These are phyloP conservation scores for Stellera chamaejasme DNA, from an alignment of 345 rosid species.

Conservation along the genomic window DNA sequence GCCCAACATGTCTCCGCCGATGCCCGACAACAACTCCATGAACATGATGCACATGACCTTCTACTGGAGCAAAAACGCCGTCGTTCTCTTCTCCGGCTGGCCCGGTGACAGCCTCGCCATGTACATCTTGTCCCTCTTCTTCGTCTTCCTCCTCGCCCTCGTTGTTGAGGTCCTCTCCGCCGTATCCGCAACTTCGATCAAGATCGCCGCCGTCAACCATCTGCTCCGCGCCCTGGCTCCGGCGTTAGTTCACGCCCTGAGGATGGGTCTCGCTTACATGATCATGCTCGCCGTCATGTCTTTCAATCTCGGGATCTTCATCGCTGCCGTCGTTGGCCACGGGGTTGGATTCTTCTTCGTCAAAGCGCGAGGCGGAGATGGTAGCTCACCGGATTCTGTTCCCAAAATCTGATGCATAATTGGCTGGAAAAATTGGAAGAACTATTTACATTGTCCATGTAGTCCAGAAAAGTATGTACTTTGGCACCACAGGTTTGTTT, in stretches of 20 bases:
- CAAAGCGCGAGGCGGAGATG: constrained; percentile 13
- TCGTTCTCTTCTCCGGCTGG: constrained; percentile 19
- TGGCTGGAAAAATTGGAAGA: too few relatives aligned
- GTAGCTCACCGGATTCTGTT: too few relatives aligned
- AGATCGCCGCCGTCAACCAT: constrained; percentile 1
- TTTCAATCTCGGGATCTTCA: constrained; percentile 34
- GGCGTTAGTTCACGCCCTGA: constrained; percentile 19
- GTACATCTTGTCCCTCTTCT: constrained; percentile 16
- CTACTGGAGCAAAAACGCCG: constrained; percentile 24
- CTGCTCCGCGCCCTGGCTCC: constrained; percentile 4
- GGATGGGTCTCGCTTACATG: constrained; percentile 31
- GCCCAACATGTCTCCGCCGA: constrained; percentile 8
- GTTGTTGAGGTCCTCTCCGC: background rate
- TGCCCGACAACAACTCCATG: background rate
- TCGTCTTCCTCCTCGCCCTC: constrained; percentile 20
- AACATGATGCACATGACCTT: constrained; percentile 20
- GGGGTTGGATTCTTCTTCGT: constrained; percentile 23
- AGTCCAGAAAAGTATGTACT: too few relatives aligned
- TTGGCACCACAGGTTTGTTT: too few relatives aligned
- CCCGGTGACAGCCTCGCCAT: constrained; percentile 14
- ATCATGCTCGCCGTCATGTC: constrained; percentile 46
- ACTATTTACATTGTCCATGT: too few relatives aligned
- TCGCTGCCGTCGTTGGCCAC: constrained; percentile 35
- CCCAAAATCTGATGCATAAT: too few relatives aligned
- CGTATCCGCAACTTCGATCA: background rate